These are phyloP conservation scores for Agroathelia rolfsii DNA, from an alignment of 1,284 basidiomycete species.

Conservation along the genomic window DNA sequence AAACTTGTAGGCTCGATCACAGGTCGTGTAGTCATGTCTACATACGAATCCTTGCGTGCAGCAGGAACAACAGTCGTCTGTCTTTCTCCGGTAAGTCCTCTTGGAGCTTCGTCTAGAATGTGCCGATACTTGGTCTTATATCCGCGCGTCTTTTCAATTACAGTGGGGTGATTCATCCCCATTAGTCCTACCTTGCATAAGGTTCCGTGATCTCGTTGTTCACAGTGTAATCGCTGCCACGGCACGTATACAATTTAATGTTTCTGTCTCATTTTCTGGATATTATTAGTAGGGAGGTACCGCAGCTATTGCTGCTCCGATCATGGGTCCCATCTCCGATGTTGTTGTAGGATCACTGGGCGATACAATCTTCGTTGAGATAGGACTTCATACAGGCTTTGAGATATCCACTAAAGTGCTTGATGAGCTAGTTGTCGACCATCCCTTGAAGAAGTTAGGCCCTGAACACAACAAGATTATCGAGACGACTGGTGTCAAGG, in stretches of 20 bases:
- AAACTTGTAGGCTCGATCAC: slow-evolving; percentile 58
- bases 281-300: slow-evolving; percentile 38
- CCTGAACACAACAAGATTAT: slow-evolving; percentile 42
- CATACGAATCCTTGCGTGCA: slow-evolving; percentile 50
- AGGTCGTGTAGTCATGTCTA: slow-evolving; percentile 55
- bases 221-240: slow-evolving; percentile 53
- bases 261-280: slow-evolving; percentile 6
- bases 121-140: neutral
- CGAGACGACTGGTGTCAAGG: slow-evolving; percentile 48
- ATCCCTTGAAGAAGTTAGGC: slow-evolving; percentile 36
- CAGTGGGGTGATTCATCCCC: slow-evolving; percentile 61
- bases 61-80: slow-evolving; percentile 52
- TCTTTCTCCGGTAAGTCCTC: slow-evolving; percentile 43
- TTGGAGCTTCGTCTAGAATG: neutral
- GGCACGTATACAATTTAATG: slow-evolving; percentile 13
- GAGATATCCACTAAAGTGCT: slow-evolving; percentile 37
- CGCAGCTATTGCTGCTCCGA: slow-evolving; percentile 43
- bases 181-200: slow-evolving; percentile 52
- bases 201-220: slow-evolving; percentile 52
- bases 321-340: slow-evolving; percentile 46
- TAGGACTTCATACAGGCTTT: slow-evolving; percentile 45
- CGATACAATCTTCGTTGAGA: slow-evolving; percentile 45
- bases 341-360: slow-evolving; percentile 39
- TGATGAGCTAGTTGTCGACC: slow-evolving; percentile 44
- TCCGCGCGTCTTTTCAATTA: slow-evolving; percentile 1